A percentile compares a stretch with the other conserved stretches of the same genome.
These are phyloP conservation scores for Cyberlindnera nakhonratchasimensis DNA, from an alignment of 805 yeast species.

Conservation along the genomic window DNA sequence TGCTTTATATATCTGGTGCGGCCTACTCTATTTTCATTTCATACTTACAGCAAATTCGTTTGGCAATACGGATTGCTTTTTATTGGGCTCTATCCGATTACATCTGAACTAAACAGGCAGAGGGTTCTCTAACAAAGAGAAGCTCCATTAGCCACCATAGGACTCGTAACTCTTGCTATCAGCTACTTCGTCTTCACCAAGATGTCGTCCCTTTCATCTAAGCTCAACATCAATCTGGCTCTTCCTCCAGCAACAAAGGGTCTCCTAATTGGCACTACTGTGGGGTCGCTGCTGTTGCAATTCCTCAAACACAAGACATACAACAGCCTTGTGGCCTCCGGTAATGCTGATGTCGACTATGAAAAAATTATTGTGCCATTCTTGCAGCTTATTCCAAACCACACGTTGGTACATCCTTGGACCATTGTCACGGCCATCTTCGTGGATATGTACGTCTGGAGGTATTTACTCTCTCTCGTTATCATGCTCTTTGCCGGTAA, in stretches of 20 bases:
- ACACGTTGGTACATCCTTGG: conserved; percentile 58
- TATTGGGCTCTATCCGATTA: no score
- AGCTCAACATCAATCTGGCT: conserved; percentile 22
- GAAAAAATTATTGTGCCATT: conserved; percentile 49
- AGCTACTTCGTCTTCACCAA: conserved; percentile 24
- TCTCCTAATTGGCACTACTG: conserved; percentile 37
- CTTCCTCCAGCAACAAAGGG: conserved; percentile 48
- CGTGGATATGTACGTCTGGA: conserved; percentile 51
- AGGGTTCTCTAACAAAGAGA: no score
- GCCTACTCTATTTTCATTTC: no score
- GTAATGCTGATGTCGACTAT: conserved; percentile 30
- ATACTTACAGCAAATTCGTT: no score
- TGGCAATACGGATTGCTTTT: no score
- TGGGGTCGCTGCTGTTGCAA: conserved; percentile 40
- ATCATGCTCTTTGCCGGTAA: conserved; percentile 57
- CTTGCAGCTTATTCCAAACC: conserved; percentile 61
- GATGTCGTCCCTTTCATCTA: conserved; percentile 23
- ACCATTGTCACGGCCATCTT: conserved; percentile 61
- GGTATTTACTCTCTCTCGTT: conserved; percentile 43
- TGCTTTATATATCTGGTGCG: no score
- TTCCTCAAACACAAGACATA: conserved; percentile 39
- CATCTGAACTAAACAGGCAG: no score
- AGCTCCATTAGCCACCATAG: conserved; percentile 17
- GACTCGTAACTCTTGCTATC: conserved; percentile 24
- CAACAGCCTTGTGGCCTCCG: conserved; percentile 21